phyloP scores from a whole-genome alignment of 2,329 filamentous ascomycete genomes.

The Hymenoscyphus repandus region DNA sequence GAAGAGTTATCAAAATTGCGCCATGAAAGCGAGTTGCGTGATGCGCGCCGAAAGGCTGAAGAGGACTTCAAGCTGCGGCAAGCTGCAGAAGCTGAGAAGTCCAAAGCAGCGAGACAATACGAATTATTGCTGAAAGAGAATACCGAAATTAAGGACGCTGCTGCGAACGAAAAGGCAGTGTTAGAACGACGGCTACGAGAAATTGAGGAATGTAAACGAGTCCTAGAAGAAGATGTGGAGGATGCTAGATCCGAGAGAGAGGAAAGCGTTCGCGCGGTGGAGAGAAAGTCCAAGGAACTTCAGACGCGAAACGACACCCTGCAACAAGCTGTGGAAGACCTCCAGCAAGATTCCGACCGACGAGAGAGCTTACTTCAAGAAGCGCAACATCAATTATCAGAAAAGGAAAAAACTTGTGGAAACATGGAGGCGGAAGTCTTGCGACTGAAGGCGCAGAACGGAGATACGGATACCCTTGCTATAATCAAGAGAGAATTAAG shows the following conservation, averaged over 20 bases:
- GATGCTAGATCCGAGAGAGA: conserved; percentile 61
- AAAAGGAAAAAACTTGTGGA: conserved; percentile 67
- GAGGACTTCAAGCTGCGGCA: conserved; percentile 70
- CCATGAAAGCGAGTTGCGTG: conserved; percentile 78
- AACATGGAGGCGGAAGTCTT: conserved; percentile 78
- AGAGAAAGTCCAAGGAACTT: conserved; percentile 55
- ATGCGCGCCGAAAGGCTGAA: conserved; percentile 74
- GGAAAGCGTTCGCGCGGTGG: conserved; percentile 61
- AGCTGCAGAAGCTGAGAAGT: conserved; percentile 50
- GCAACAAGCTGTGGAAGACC: conserved; percentile 46
- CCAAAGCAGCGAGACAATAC: conserved; percentile 44
- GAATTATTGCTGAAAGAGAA: conserved; percentile 48
- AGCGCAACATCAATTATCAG: conserved; percentile 42
- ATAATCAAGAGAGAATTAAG: conserved; percentile 84
- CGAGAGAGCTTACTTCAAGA: conserved; percentile 29
- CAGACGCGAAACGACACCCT: conserved; percentile 55
- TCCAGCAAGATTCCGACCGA: conserved; percentile 40
- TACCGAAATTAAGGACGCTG: conserved; percentile 44
- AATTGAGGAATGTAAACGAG: conserved; percentile 64
- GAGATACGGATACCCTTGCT: conserved; percentile 77
- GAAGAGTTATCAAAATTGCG: conserved; percentile 73
- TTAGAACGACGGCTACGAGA: conserved; percentile 66
- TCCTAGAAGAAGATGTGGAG: conserved; percentile 75
- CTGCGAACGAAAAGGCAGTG: conserved; percentile 54
- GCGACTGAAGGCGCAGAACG: conserved; percentile 77